Evolutionary conservation across 495 filamentous ascomycete species (phyloP).

Genomic region (Tuber aestivum): DNA sequence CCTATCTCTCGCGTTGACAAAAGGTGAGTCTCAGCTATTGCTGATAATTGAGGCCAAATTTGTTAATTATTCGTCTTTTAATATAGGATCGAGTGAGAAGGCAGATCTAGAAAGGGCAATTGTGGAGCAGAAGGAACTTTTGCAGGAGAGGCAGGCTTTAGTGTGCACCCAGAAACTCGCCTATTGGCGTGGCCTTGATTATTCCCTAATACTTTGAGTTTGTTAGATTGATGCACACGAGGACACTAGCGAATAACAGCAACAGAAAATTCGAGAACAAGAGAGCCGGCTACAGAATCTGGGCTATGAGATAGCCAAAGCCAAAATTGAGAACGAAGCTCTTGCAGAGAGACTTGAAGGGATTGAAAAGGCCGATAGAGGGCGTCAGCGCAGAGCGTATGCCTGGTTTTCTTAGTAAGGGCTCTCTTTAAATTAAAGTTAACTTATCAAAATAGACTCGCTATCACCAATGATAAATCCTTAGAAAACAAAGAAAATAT

Average conservation of each 20-base stretch:
- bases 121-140: conserved; percentile 19
- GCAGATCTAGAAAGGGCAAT: conserved; percentile 19
- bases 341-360: conserved; percentile 7
- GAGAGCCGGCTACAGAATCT: conserved; percentile 23
- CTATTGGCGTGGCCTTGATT: not conserved
- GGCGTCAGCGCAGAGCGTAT: conserved; percentile 19
- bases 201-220: conserved; percentile 2
- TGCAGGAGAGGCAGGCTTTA: conserved; percentile 14
- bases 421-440: conserved; percentile 4
- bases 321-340: conserved; percentile 18
- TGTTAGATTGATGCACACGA: conserved; percentile 8
- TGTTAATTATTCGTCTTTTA: conserved; percentile 4
- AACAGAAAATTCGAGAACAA: conserved; percentile 28
- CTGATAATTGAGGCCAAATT: not conserved
- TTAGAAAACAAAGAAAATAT: conserved; percentile 33
- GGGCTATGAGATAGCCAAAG: conserved; percentile 16
- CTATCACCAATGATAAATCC: conserved; percentile 1
- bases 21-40: conserved; percentile 9
- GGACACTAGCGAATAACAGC: conserved; percentile 12
- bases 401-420: not conserved
- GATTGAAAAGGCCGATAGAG: conserved; percentile 9
- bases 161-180: conserved; percentile 1
- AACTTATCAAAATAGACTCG: conserved; percentile 17
- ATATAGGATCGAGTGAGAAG: conserved; percentile 25
- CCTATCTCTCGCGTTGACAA: conserved; percentile 15